Evolutionary conservation across 305 asterid species (phyloP).

Genomic region (Rubia tinctorum): DNA sequence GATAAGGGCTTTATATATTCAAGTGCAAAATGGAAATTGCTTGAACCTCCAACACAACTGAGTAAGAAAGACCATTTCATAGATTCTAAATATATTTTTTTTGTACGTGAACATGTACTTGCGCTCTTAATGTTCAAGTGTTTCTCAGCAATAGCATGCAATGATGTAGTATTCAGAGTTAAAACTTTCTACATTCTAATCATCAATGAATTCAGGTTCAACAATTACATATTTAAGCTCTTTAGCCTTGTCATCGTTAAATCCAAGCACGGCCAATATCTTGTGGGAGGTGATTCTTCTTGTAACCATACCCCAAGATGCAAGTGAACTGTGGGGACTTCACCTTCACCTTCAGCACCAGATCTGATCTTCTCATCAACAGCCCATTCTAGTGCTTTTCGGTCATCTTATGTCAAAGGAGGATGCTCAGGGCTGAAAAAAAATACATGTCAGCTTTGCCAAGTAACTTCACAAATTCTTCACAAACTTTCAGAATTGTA

Average conservation of each 20-base stretch:
- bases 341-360: constrained; percentile 42
- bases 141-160: background rate
- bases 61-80: too few relatives aligned
- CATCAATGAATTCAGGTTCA: constrained; percentile 38
- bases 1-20: too few relatives aligned
- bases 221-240: constrained; percentile 44
- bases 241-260: constrained; percentile 46
- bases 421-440: constrained; percentile 67
- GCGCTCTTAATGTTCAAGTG: background rate
- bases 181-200: constrained; percentile 19
- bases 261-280: constrained; percentile 42
- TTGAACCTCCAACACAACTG: too few relatives aligned
- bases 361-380: constrained; percentile 58
- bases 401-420: constrained; percentile 65
- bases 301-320: constrained; percentile 62
- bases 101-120: background rate
- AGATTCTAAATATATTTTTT: too few relatives aligned
- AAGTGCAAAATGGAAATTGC: too few relatives aligned
- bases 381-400: constrained; percentile 73
- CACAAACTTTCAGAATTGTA: constrained; percentile 61
- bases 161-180: background rate
- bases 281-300: constrained; percentile 51
- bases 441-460: constrained; percentile 43
- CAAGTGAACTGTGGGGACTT: constrained; percentile 46
- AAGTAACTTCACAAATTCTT: constrained; percentile 43